phyloP scores from a whole-genome alignment of 139 green algal species.

The Deuterostichococcus epilithicus region DNA sequence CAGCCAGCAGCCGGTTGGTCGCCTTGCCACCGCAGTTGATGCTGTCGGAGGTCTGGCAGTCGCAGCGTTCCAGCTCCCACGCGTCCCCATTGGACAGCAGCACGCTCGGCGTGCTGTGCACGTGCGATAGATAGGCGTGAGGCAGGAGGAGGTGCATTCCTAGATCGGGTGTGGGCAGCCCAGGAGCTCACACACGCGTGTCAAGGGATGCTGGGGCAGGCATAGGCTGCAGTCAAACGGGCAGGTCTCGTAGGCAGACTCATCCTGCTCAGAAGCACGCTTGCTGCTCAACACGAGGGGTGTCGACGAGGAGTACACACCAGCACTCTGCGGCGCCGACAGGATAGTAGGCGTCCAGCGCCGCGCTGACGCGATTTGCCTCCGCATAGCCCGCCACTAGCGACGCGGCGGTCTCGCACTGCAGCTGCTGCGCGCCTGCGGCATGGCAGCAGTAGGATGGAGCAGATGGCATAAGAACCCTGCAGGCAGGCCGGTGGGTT shows the following conservation, averaged over 20 bases:
- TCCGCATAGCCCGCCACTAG: conserved; percentile 37
- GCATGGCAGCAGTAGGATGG: too few relatives aligned
- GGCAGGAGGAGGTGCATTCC: too few relatives aligned
- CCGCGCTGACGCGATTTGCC: conserved; percentile 30
- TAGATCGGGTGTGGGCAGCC: too few relatives aligned
- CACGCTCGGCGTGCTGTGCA: too few relatives aligned
- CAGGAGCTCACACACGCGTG: too few relatives aligned
- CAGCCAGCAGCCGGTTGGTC: conserved; percentile 37
- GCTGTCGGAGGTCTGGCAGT: conserved; percentile 33
- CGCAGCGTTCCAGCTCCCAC: conserved; percentile 56
- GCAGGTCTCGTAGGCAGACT: too few relatives aligned
- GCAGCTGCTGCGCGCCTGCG: conserved; percentile 18
- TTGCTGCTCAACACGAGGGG: too few relatives aligned
- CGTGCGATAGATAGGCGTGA: too few relatives aligned
- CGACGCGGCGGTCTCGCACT: conserved; percentile 36
- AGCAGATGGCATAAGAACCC: neutral
- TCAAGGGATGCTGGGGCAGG: too few relatives aligned
- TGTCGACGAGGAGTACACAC: too few relatives aligned
- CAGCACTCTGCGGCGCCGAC: conserved; percentile 62
- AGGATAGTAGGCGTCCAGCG: conserved; percentile 52
- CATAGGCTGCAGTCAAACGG: too few relatives aligned
- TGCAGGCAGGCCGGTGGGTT: neutral
- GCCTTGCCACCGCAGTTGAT: conserved; percentile 54
- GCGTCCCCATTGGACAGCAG: conserved; percentile 48
- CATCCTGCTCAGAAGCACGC: too few relatives aligned